phyloP scores from a whole-genome alignment of 2,329 filamentous ascomycete genomes.

The Emergomyces pasteurianus region DNA sequence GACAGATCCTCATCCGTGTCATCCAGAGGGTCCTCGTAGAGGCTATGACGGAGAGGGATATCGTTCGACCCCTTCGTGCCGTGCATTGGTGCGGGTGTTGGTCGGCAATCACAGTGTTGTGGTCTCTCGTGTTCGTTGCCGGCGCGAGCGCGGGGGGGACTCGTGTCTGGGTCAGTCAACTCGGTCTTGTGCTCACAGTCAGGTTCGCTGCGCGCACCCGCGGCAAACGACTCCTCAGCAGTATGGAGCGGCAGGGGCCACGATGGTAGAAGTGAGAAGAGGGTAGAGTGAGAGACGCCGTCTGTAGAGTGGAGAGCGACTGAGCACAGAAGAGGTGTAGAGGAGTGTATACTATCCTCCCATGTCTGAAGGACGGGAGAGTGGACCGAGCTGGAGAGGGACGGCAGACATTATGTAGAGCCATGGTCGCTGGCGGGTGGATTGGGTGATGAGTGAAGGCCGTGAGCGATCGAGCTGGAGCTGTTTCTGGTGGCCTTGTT shows the following conservation, averaged over 20 bases:
- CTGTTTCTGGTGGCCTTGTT: background rate
- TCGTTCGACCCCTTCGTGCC: background rate
- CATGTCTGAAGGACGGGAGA: background rate
- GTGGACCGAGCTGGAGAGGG: background rate
- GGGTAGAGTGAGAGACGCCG: background rate
- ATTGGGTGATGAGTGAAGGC: background rate
- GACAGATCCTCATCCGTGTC: slow-evolving; percentile 14
- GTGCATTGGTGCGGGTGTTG: slow-evolving; percentile 1
- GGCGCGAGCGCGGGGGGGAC: slow-evolving; percentile 1
- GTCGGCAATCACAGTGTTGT: slow-evolving; percentile 1
- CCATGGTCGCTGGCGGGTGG: background rate
- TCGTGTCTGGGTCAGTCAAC: slow-evolving; percentile 8
- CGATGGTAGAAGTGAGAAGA: background rate
- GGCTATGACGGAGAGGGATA: background rate
- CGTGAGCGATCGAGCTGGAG: background rate
- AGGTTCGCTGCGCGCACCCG: background rate
- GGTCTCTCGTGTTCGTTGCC: background rate
- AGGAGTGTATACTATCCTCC: background rate
- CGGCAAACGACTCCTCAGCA: background rate
- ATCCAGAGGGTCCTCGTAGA: slow-evolving; percentile 12
- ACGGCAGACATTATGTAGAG: background rate
- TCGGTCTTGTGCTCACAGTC: slow-evolving; percentile 6
- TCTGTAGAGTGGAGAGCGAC: background rate
- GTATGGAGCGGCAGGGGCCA: background rate
- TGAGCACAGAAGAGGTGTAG: background rate